Evolutionary conservation across 371 early-diverging fungal species (phyloP), one percentile per base, ranked within the genome.

Genomic region (Mucor ambiguus): DNA sequence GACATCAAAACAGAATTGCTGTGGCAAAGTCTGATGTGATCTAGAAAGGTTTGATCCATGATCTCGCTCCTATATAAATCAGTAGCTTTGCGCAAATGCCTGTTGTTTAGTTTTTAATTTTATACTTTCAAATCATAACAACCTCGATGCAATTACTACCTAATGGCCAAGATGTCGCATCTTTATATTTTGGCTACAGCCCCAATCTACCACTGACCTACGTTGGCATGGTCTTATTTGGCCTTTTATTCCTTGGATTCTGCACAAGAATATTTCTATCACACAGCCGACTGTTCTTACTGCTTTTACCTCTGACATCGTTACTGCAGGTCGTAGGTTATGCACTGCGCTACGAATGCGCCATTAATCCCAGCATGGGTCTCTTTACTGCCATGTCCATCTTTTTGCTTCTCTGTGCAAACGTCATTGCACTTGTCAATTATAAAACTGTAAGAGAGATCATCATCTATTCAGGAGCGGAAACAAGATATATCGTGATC

Each of bases 361-460:
- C 56, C 28, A 56, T 57, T 4, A 37, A 52, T n/a, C 43, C 52
- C 8, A 16, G 11, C 8, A 37, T 22, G 2, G 38, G 44, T 5
- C n/a, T 41, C 37, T 52, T 38, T 20, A 56, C 20, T 43, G 57
- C 43, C 28, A 63, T 63, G 63, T 41, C 20, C 0, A 38, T 63
- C 44, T 37, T 63, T n/a, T 44, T 63, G 29, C 43, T 63, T 7
- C 55, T 63, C 4, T 33, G 56, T 7, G 35, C 63, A 22, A 63
- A 56, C 12, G 4, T 63, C 6, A 41, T 63, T 4, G 37, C 57
- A 4, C 7, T 63, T 12, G 44, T 49, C 57, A 63, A 63, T 22
- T 63, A 56, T 32, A 63, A 43, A 11, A 33, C 58, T 0, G 22
- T 58, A 2, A 11, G 24, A 24, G 58, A 58, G 12, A 14, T 58